These are phyloP conservation scores for Mangifera indica DNA, from an alignment of 345 rosid species.

Conservation along the genomic window DNA sequence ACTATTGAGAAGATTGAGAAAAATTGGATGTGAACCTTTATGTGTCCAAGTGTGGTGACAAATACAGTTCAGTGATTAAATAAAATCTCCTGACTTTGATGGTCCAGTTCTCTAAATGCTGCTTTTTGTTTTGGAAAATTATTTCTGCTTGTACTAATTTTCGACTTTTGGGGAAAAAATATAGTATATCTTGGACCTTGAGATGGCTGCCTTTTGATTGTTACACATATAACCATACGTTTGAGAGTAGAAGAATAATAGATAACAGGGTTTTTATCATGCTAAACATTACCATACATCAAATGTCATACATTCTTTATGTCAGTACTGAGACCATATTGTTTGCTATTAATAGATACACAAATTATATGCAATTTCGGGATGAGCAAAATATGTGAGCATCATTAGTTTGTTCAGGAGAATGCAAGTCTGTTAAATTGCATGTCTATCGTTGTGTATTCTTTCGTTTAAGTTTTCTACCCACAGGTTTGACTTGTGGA, in stretches of 20 bases:
- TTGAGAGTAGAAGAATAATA: background rate
- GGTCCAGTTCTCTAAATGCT: background rate
- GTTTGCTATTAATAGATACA: background rate
- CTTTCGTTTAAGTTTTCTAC: slow-evolving; percentile 2
- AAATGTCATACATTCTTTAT: slow-evolving; percentile 1
- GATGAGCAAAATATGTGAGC: background rate
- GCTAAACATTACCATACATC: background rate
- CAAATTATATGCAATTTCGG: slow-evolving; percentile 2
- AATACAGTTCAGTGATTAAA: background rate
- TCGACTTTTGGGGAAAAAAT: background rate
- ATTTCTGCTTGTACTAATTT: too few species aligned
- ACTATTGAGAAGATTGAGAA: background rate
- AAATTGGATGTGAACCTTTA: background rate
- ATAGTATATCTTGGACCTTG: background rate
- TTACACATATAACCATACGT: background rate
- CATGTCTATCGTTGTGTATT: background rate
- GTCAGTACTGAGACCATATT: background rate
- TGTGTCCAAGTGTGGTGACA: background rate
- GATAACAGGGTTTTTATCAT: background rate
- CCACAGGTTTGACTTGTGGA: slow-evolving; percentile 2
- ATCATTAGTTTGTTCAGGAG: background rate
- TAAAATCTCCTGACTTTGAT: background rate
- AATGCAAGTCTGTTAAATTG: too few species aligned
- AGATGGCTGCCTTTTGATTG: background rate
- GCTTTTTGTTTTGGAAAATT: background rate